Evolutionary conservation across 768 basidiomycete species (phyloP), one percentile per base, ranked within the genome.

Genomic region (Leccinum pellstonianum): DNA sequence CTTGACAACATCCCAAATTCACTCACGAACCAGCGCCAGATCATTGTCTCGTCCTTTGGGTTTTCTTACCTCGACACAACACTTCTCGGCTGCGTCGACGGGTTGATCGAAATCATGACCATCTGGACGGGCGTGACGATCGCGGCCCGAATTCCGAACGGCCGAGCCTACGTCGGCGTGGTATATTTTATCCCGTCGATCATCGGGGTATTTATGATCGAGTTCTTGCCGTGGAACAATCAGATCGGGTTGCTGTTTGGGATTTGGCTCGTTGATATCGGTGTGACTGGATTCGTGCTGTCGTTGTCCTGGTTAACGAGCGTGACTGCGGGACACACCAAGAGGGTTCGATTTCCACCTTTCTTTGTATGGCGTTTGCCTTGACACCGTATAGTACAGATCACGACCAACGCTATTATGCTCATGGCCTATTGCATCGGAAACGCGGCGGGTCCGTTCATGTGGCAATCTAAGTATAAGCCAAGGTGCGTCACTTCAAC

Each of bases 241-340:
- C 84, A 85, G 66, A 74, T 89, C 8, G 91, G 89, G 1, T 73
- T 91, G 17, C 73, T 91, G 3, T 85, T 85, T 63, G 76, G 77
- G 6, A 60, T 64, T 31, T 70, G 70, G 68, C 55, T 54, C 43
- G 54, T 60, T 77, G 82, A 77, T 60, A 75, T 84, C 35, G 81
- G 78, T 21, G 80, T 43, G n/a, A 43, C 87, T 4, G 84, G 83
- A 6, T 90, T 88, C 58, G 81, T 83, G 7, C 70, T 90, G 15
- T 75, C 82, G 15, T 65, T 91, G 47, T 79, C 85, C 3, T 91
- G 89, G 89, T 67, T 89, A 15, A 82, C 81, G 1, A 80, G 71
- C 43, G 82, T 88, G 5, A 90, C 86, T 0, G 82, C 87, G 0
- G 88, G 87, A 1, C 88, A 89, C 66, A 90, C 89, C 33, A 90